Percentiles rank a stretch among this genome's conserved stretches.
These are phyloP conservation scores for Neopestalotiopsis clavispora DNA, from an alignment of 2,329 filamentous ascomycete genomes.

Conservation along the genomic window DNA sequence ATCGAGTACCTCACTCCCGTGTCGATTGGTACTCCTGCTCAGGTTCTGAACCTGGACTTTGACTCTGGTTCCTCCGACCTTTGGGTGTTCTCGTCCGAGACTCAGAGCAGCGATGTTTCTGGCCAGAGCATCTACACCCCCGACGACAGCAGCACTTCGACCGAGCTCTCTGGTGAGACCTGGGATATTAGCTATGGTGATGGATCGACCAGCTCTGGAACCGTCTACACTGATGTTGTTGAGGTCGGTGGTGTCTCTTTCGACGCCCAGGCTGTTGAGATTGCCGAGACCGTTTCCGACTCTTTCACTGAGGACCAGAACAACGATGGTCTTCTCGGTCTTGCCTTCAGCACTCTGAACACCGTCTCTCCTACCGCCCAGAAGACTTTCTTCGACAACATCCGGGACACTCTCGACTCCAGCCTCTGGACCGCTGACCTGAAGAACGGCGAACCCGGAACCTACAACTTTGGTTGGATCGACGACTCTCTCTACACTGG, in stretches of 20 bases:
- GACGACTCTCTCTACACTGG: slow-evolving; percentile 34
- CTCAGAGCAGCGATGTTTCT: slow-evolving; percentile 25
- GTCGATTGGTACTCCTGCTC: slow-evolving; percentile 37
- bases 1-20: slow-evolving; percentile 37
- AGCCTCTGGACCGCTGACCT: slow-evolving; percentile 40
- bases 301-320: slow-evolving; percentile 36
- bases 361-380: slow-evolving; percentile 32
- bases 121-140: slow-evolving; percentile 36
- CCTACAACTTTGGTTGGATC: slow-evolving; percentile 41
- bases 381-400: slow-evolving; percentile 41
- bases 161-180: slow-evolving; percentile 30
- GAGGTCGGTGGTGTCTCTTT: slow-evolving; percentile 35
- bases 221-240: slow-evolving; percentile 38
- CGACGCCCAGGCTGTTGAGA: slow-evolving; percentile 36
- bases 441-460: slow-evolving; percentile 31
- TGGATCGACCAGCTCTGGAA: slow-evolving; percentile 37
- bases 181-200: slow-evolving; percentile 40
- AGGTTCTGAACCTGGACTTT: slow-evolving; percentile 39
- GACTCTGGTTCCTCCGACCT: slow-evolving; percentile 41
- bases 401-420: slow-evolving; percentile 29
- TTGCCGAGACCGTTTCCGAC: slow-evolving; percentile 32
- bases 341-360: slow-evolving; percentile 41
- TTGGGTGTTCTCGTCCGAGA: slow-evolving; percentile 39
- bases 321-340: slow-evolving; percentile 39
- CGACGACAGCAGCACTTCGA: slow-evolving; percentile 28